phyloP scores from a whole-genome alignment of 148 eudicot genomes.

The Dysphania ambrosioides region DNA sequence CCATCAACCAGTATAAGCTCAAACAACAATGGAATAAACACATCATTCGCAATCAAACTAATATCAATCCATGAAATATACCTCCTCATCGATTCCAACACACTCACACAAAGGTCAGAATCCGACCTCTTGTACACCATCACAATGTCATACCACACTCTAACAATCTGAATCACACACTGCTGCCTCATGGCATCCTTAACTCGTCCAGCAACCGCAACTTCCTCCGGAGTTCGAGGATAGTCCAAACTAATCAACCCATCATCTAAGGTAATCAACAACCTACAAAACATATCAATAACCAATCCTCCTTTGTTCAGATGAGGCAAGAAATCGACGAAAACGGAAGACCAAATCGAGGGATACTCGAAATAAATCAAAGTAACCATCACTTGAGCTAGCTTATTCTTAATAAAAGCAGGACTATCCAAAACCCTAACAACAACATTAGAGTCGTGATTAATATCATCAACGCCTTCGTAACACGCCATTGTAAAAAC shows the following conservation, averaged over 20 bases:
- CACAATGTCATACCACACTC: conserved; percentile 72
- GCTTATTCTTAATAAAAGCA: conserved; percentile 77
- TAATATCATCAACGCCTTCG: conserved; percentile 41
- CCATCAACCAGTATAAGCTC: conserved; percentile 70
- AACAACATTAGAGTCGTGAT: conserved; percentile 26
- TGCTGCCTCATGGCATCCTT: conserved; percentile 98
- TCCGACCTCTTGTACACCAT: conserved; percentile 66
- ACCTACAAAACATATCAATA: conserved; percentile 93
- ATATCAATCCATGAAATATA: conserved; percentile 93
- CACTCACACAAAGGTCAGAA: conserved; percentile 65
- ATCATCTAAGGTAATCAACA: conserved; percentile 87
- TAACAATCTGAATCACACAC: conserved; percentile 76
- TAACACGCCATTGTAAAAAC: conserved; percentile 72
- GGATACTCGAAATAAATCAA: conserved; percentile 87
- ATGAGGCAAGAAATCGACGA: conserved; percentile 64
- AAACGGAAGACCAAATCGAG: conserved; percentile 62
- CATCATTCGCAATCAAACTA: conserved; percentile 66
- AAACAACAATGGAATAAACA: conserved; percentile 61
- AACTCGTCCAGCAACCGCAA: conserved; percentile 54
- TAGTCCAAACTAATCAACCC: conserved; percentile 88
- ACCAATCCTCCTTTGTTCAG: conserved; percentile 66
- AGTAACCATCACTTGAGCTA: conserved; percentile 83
- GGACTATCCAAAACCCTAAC: conserved; percentile 84
- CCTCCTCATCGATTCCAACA: conserved; percentile 78
- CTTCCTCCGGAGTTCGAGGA: conserved; percentile 57